phyloP scores from a whole-genome alignment of 805 yeast genomes.

The Saccharomycopsis sp. region DNA sequence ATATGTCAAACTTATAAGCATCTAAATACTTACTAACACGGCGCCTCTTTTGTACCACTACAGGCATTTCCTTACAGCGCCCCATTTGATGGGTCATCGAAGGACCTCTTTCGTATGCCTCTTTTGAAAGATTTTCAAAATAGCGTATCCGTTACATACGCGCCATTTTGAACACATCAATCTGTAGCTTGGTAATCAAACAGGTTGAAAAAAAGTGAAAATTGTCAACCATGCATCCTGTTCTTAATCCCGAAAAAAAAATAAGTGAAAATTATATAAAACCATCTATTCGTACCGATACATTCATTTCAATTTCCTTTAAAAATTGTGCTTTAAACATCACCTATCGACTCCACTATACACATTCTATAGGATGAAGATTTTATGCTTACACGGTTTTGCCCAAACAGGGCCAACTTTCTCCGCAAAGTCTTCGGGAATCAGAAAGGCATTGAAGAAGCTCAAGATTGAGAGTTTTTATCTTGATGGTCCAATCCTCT shows the following conservation, averaged over 20 bases:
- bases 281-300: neutral
- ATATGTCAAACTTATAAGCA: too few relatives aligned
- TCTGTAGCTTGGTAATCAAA: neutral
- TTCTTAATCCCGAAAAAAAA: conserved; percentile 1
- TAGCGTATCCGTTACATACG: too few relatives aligned
- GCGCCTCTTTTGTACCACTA: too few relatives aligned
- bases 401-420: conserved; percentile 79
- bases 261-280: neutral
- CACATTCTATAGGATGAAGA: conserved; percentile 29
- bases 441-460: conserved; percentile 66
- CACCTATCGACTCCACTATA: neutral
- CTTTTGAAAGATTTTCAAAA: too few relatives aligned
- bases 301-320: neutral
- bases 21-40: too few relatives aligned
- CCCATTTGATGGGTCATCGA: too few relatives aligned
- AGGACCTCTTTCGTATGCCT: too few relatives aligned
- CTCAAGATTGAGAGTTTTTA: conserved; percentile 62
- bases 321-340: neutral
- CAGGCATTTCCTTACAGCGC: too few relatives aligned
- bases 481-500: conserved; percentile 67
- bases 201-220: neutral
- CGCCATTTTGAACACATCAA: too few relatives aligned
- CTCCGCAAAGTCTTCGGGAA: conserved; percentile 83
- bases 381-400: conserved; percentile 88
- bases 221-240: neutral